These are phyloP conservation scores for Papiliotrema flavescens DNA, from an alignment of 1,284 basidiomycete species.

Conservation along the genomic window DNA sequence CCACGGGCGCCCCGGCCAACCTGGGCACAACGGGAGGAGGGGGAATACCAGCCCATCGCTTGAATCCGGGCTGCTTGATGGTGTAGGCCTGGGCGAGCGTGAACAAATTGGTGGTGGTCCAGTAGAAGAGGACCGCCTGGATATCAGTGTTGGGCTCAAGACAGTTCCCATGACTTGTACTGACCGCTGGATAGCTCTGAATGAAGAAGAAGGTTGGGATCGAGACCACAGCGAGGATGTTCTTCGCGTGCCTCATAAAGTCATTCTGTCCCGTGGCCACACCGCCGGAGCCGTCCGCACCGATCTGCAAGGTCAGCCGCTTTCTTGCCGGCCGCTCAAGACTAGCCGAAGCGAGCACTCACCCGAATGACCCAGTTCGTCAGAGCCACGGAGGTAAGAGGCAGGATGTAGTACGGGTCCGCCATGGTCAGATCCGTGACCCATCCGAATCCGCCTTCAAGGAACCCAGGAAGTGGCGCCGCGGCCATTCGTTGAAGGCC, in stretches of 20 bases:
- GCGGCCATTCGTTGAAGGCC: slow-evolving; percentile 70
- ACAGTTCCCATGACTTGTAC: slow-evolving; percentile 11
- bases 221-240: slow-evolving; percentile 36
- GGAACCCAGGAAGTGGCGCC: slow-evolving; percentile 67
- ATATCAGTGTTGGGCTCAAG: no score
- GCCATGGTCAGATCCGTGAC: slow-evolving; percentile 71
- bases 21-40: slow-evolving; percentile 24
- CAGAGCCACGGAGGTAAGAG: slow-evolving; percentile 59
- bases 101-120: slow-evolving; percentile 54
- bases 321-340: no score
- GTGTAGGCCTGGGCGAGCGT: slow-evolving; percentile 54
- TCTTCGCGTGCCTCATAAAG: slow-evolving; percentile 40
- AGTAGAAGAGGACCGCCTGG: slow-evolving; percentile 56
- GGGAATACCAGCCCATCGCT: slow-evolving; percentile 44
- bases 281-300: slow-evolving; percentile 53
- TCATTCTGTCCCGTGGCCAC: slow-evolving; percentile 21
- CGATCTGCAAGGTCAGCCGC: slow-evolving; percentile 52
- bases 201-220: slow-evolving; percentile 62
- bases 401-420: slow-evolving; percentile 77
- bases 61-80: slow-evolving; percentile 40
- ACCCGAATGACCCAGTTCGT: slow-evolving; percentile 73
- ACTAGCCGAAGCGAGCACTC: slow-evolving; percentile 40
- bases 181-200: slow-evolving; percentile 52
- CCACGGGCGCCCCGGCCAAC: slow-evolving; percentile 16
- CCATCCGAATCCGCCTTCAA: slow-evolving; percentile 71